These are phyloP conservation scores for Primulina huaijiensis DNA, from an alignment of 257 asterid species.

Conservation along the genomic window DNA sequence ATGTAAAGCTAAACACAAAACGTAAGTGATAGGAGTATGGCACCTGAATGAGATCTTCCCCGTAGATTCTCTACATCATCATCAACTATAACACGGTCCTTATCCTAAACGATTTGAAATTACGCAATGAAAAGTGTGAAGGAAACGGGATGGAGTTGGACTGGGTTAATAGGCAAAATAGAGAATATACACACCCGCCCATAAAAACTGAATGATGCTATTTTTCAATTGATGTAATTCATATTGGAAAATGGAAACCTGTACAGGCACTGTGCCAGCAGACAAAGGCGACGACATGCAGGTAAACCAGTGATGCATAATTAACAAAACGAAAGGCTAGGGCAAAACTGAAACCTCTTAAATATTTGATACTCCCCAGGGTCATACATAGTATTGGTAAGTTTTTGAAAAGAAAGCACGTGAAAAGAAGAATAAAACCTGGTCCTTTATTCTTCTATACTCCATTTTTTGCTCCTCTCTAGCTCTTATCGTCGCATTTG, in stretches of 20 bases:
- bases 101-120: conserved; percentile 42
- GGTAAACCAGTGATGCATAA: not conserved
- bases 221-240: not conserved
- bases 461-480: conserved; percentile 38
- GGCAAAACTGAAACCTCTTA: not conserved
- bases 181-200: not conserved
- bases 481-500: not conserved
- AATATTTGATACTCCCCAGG: not conserved
- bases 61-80: conserved; percentile 51
- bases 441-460: conserved; percentile 65
- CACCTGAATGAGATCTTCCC: conserved; percentile 54
- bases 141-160: not conserved
- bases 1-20: not conserved
- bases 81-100: conserved; percentile 35
- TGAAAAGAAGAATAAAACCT: conserved; percentile 33
- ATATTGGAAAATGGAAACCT: not conserved
- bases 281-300: not conserved
- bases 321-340: not conserved
- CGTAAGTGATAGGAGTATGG: conserved; percentile 10
- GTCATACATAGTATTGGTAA: not conserved
- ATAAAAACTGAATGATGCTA: not conserved
- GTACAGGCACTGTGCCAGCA: not conserved
- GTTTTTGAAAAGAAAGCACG: not conserved
- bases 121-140: conserved; percentile 15
- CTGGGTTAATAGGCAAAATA: too few species aligned